Conservation (phyloP, 2,329 filamentous ascomycete genomes). For the Colletotrichum chrysophilum region DNA sequence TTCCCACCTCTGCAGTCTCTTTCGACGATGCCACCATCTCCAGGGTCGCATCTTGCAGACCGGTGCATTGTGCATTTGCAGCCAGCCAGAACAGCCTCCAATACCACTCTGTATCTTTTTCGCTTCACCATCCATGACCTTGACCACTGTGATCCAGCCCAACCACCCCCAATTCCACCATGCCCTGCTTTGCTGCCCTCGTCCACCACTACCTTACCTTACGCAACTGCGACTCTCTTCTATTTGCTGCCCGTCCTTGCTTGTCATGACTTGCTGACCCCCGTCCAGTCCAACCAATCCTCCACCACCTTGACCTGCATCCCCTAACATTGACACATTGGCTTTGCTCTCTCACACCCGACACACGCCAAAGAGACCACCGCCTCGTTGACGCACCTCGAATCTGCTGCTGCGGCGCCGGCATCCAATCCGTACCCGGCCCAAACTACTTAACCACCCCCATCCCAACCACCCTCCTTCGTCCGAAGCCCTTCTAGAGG, state of each 20-base stretch:
- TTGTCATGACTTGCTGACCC: neutral
- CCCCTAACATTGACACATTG: neutral
- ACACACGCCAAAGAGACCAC: neutral
- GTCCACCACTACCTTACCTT: neutral
- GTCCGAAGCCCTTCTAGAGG: neutral
- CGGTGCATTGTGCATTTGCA: neutral
- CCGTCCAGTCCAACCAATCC: neutral
- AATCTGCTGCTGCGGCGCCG: neutral
- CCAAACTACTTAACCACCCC: slow-evolving; percentile 9
- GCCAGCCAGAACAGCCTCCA: neutral
- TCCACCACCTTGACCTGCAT: neutral
- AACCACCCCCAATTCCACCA: neutral
- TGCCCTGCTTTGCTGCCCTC: neutral
- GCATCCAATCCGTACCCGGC: neutral
- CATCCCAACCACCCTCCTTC: slow-evolving; percentile 14
- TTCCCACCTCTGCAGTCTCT: neutral
- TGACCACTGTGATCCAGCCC: slow-evolving; percentile 11
- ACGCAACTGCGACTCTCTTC: neutral
- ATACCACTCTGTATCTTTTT: slow-evolving; percentile 5
- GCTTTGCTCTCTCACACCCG: neutral
- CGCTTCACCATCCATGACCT: slow-evolving; percentile 9
- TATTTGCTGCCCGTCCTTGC: neutral
- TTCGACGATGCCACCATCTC: neutral
- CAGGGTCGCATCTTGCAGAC: slow-evolving; percentile 7
- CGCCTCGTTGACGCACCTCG: neutral